These are phyloP conservation scores for Ceratocystis variospora DNA, from an alignment of 2,329 filamentous ascomycete species.

Conservation along the genomic window DNA sequence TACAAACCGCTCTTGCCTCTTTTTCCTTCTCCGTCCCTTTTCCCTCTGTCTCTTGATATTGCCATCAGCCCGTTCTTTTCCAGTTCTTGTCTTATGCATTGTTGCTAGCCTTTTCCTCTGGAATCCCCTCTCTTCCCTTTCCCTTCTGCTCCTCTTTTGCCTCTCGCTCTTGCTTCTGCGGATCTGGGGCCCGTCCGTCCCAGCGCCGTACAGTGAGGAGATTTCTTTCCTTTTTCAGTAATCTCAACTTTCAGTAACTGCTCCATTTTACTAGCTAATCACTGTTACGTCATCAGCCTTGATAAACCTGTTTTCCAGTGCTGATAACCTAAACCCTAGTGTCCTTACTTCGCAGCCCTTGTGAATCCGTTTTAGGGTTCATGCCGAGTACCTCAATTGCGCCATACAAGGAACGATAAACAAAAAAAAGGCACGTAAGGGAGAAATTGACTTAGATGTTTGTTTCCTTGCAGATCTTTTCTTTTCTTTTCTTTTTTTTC, in stretches of 20 bases:
- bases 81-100: background rate
- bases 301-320: background rate
- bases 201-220: background rate
- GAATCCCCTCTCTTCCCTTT: background rate
- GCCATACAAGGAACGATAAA: background rate
- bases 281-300: too few species aligned
- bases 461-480: background rate
- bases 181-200: background rate
- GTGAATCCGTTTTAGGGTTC: background rate
- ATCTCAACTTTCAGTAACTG: background rate
- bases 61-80: background rate
- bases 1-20: background rate
- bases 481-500: too few species aligned
- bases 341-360: background rate
- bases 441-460: background rate
- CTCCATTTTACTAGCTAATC: background rate
- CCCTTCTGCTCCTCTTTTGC: background rate
- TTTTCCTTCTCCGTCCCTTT: background rate
- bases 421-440: background rate
- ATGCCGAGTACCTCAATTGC: background rate
- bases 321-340: background rate
- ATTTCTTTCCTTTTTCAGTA: constrained; percentile 1
- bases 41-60: background rate
- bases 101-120: background rate
- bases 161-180: background rate